Evolutionary conservation across 208 protist genomes (phyloP).

Genomic region (Leptomonas pyrrhocoris): DNA sequence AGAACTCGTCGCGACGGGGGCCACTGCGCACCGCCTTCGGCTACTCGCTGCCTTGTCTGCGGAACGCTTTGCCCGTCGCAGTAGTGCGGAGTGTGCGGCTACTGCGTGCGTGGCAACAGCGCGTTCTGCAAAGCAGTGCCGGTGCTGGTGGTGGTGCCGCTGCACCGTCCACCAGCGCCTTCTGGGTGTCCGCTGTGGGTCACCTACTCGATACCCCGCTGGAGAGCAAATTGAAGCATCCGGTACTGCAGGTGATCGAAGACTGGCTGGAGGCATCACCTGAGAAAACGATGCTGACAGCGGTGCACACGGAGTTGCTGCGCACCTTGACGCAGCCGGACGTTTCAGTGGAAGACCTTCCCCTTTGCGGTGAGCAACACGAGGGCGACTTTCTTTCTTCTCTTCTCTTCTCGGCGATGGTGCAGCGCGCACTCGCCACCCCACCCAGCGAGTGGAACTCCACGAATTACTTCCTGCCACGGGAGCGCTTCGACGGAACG

Average conservation of each 20-base stretch:
- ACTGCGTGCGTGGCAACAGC: constrained; percentile 43
- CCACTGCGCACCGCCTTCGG: constrained; percentile 66
- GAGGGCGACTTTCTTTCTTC: not conserved
- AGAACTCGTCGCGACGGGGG: constrained; percentile 31
- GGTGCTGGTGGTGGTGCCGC: not conserved
- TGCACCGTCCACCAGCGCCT: constrained; percentile 36
- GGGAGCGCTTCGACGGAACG: constrained; percentile 15
- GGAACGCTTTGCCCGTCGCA: constrained; percentile 43
- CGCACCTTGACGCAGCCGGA: not conserved
- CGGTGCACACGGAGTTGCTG: constrained; percentile 6
- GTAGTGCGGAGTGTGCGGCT: constrained; percentile 41
- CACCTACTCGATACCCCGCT: constrained; percentile 31
- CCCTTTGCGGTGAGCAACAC: too few species aligned
- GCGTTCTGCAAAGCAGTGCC: not conserved
- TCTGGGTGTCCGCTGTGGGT: constrained; percentile 68
- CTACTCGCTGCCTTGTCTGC: constrained; percentile 54
- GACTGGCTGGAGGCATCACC: constrained; percentile 1
- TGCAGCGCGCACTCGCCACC: not conserved
- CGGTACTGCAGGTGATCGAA: not conserved
- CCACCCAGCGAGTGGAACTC: constrained; percentile 17
- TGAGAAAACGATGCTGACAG: not conserved
- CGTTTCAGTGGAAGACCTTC: too few species aligned
- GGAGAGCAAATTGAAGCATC: not conserved
- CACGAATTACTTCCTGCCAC: constrained; percentile 23
- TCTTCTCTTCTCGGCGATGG: constrained; percentile 2